Evolutionary conservation across 192 early-diverging fungal genomes (phyloP).

Genomic region (Glomus cerebriforme): DNA sequence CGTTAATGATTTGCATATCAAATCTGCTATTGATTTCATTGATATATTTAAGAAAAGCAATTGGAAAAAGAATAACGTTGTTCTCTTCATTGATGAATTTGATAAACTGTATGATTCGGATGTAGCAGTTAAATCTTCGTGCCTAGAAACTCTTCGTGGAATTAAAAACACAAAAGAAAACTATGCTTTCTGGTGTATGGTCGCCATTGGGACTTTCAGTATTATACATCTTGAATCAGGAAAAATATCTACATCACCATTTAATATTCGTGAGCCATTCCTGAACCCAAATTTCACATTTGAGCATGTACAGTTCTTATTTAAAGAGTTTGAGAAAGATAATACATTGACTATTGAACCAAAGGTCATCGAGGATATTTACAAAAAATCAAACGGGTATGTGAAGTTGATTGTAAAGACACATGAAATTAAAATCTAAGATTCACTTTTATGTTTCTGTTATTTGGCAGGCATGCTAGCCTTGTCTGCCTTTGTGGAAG

Average conservation of each 20-base stretch:
- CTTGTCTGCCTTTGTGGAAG: too few relatives aligned
- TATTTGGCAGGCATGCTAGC: too few relatives aligned
- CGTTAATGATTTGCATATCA: too few relatives aligned
- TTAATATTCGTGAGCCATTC: constrained; percentile 8
- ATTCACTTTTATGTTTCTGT: too few relatives aligned
- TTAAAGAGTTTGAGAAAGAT: too few relatives aligned
- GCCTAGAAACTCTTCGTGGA: neutral
- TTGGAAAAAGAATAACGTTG: constrained; percentile 10
- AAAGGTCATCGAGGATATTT: too few relatives aligned
- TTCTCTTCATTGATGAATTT: constrained; percentile 33
- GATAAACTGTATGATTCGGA: constrained; percentile 24
- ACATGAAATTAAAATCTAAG: too few relatives aligned
- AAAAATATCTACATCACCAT: constrained; percentile 1
- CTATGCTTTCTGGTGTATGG: neutral
- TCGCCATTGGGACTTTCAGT: constrained; percentile 17
- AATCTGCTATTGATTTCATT: constrained; percentile 30
- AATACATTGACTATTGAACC: too few relatives aligned
- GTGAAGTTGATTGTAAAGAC: too few relatives aligned
- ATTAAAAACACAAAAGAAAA: constrained; percentile 4
- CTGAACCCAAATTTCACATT: too few relatives aligned
- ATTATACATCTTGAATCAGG: constrained; percentile 13
- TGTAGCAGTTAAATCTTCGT: neutral
- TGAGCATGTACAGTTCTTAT: too few relatives aligned
- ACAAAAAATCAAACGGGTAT: too few relatives aligned
- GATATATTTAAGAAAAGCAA: neutral